Evolutionary conservation across 768 basidiomycete genomes (phyloP), one percentile per base, ranked within the genome.

Genomic region (Pleurotus salmoneostramineus): DNA sequence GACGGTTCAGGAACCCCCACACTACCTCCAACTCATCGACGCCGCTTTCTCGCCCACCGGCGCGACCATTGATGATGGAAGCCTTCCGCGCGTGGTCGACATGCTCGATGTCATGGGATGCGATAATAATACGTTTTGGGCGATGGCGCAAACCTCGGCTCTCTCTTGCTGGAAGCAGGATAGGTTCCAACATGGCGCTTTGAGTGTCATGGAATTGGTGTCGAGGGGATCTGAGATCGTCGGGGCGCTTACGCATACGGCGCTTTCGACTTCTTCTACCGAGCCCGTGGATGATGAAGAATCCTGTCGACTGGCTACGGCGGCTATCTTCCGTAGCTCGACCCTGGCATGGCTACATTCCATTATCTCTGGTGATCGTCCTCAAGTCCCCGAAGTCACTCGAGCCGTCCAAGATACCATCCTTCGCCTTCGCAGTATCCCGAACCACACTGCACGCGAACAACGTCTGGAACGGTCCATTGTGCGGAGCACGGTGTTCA

Each of bases 71-170:
- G 58, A 61, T 21, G 58, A 59, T 46, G 21, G 45, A 15, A 17
- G 2, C 4, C 36, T 32, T 17, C 35, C 64, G 68, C 15, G 35
- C 56, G 15, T 56, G 52, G 50, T 83, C 57, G 84, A 83, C n/a
- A 93, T 93, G 91, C 77, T 91, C 72, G 76, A 79, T 45, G 81
- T 91, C 5, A 93, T 94, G 91, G 91, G 91, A 17, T 93, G 91
- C 76, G 87, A 89, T 64, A 91, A 92, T 71, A 73, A 77, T 60
- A 83, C 89, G 56, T 83, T 93, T 45, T 87, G 89, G 77, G 90
- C 88, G 21, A 77, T 93, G 47, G 88, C 92, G 3, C 84, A 91
- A 73, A 88, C 83, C 37, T 83, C 87, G 8, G 73, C 71, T 15
- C 79, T 94, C 12, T 78, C 87, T 43, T 64, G 60, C 54, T 93